A percentile compares a stretch with the other conserved stretches of the same genome.
phyloP scores from a whole-genome alignment of 208 protist species.

The Strigomonas galati region DNA sequence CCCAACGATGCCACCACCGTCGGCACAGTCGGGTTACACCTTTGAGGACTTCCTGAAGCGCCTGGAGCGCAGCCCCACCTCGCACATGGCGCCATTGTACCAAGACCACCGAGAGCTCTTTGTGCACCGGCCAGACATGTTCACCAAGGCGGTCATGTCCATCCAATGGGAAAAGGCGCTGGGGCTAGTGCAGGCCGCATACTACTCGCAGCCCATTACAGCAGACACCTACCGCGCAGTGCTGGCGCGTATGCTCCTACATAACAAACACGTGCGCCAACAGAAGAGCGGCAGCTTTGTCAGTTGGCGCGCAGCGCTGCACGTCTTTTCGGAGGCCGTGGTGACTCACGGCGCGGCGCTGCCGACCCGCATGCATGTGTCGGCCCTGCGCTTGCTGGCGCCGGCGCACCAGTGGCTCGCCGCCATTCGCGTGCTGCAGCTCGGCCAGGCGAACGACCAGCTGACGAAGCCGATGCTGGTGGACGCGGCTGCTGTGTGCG shows the following conservation, averaged over 20 bases:
- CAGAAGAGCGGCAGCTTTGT: conserved; percentile 31
- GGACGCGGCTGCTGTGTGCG: conserved; percentile 66
- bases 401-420: conserved; percentile 57
- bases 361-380: conserved; percentile 55
- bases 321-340: conserved; percentile 60
- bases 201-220: conserved; percentile 64
- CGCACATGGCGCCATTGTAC: conserved; percentile 76
- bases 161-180: conserved; percentile 68
- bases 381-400: conserved; percentile 66
- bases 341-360: conserved; percentile 55
- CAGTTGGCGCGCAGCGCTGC: conserved; percentile 61
- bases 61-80: conserved; percentile 66
- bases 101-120: conserved; percentile 75
- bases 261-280: conserved; percentile 59
- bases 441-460: conserved; percentile 59
- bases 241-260: conserved; percentile 76
- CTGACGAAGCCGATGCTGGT: conserved; percentile 74
- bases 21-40: conserved; percentile 40
- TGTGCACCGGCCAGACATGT: conserved; percentile 73
- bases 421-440: conserved; percentile 51
- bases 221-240: conserved; percentile 59
- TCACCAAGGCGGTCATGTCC: conserved; percentile 48
- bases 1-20: conserved; percentile 37
- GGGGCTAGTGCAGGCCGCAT: conserved; percentile 61
- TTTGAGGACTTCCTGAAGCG: conserved; percentile 81